Percentiles rank a stretch among this genome's conserved stretches.
Evolutionary conservation across 768 basidiomycete genomes (phyloP).

Genomic region (Candolleomyces efflorescens): DNA sequence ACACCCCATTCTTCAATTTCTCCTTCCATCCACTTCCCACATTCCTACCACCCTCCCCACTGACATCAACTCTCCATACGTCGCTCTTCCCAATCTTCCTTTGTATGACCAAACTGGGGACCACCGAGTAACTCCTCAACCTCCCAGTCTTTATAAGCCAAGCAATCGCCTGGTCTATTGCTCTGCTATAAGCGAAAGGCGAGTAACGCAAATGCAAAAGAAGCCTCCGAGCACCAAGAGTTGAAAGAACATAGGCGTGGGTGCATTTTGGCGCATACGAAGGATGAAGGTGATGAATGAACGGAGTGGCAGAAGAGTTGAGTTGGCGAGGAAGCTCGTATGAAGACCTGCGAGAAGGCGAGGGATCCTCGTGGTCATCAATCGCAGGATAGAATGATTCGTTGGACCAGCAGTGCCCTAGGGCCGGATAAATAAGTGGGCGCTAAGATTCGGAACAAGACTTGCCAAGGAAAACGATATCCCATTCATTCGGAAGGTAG

Average conservation of each 20-base stretch:
- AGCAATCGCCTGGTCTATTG: slow-evolving; percentile 68
- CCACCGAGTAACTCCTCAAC: slow-evolving; percentile 57
- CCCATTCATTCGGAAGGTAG: slow-evolving; percentile 59
- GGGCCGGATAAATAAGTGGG: not conserved
- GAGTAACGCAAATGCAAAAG: slow-evolving; percentile 55
- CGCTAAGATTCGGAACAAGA: too few species aligned
- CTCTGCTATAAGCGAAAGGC: slow-evolving; percentile 72
- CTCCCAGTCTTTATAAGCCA: slow-evolving; percentile 60
- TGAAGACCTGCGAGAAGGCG: not conserved
- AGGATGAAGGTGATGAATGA: slow-evolving; percentile 40
- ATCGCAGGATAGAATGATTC: slow-evolving; percentile 47
- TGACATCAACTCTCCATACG: slow-evolving; percentile 34
- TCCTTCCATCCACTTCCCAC: slow-evolving; percentile 58
- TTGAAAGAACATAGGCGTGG: slow-evolving; percentile 66
- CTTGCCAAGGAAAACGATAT: slow-evolving; percentile 68
- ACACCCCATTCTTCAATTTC: slow-evolving; percentile 41
- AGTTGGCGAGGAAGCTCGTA: slow-evolving; percentile 8
- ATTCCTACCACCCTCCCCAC: not conserved
- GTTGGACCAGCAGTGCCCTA: slow-evolving; percentile 80
- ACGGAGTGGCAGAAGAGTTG: not conserved
- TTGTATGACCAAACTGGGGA: slow-evolving; percentile 66
- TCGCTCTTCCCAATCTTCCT: slow-evolving; percentile 57
- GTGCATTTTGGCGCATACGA: slow-evolving; percentile 66
- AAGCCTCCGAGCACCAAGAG: slow-evolving; percentile 55
- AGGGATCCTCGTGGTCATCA: too few species aligned